phyloP scores from a whole-genome alignment of 768 basidiomycete genomes.

The Asterophora lycoperdoides region DNA sequence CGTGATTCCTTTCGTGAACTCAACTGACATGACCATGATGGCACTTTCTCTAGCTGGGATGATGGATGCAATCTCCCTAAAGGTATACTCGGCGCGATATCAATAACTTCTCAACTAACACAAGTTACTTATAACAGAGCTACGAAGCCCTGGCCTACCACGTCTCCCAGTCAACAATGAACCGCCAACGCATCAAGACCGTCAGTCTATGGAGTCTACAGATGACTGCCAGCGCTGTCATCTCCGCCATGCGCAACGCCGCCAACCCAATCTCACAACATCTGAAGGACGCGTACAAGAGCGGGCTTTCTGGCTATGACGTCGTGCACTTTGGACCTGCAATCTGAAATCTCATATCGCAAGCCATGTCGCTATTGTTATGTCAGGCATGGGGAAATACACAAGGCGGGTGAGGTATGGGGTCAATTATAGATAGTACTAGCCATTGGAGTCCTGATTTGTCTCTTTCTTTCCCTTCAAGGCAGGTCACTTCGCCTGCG shows the following conservation, averaged over 20 bases:
- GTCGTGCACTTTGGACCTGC: conserved; percentile 11
- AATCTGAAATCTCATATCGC: conserved; percentile 4
- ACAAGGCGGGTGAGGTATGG: too few relatives aligned
- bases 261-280: conserved; percentile 64
- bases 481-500: not conserved
- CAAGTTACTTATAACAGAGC: conserved; percentile 37
- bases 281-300: conserved; percentile 41
- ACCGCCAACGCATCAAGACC: conserved; percentile 77
- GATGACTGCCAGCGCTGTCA: conserved; percentile 84
- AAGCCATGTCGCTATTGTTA: not conserved
- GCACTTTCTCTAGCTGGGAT: conserved; percentile 64
- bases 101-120: not conserved
- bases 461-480: not conserved
- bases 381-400: too few relatives aligned
- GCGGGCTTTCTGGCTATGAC: conserved; percentile 23
- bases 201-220: conserved; percentile 95
- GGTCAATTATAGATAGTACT: not conserved
- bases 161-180: conserved; percentile 86
- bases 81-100: conserved; percentile 39
- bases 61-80: conserved; percentile 84
- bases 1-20: not conserved
- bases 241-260: conserved; percentile 70
- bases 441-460: not conserved
- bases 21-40: conserved; percentile 11
- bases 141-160: conserved; percentile 95